Conservation (phyloP, 1,284 basidiomycete species). For the Prillingera fragicola region DNA sequence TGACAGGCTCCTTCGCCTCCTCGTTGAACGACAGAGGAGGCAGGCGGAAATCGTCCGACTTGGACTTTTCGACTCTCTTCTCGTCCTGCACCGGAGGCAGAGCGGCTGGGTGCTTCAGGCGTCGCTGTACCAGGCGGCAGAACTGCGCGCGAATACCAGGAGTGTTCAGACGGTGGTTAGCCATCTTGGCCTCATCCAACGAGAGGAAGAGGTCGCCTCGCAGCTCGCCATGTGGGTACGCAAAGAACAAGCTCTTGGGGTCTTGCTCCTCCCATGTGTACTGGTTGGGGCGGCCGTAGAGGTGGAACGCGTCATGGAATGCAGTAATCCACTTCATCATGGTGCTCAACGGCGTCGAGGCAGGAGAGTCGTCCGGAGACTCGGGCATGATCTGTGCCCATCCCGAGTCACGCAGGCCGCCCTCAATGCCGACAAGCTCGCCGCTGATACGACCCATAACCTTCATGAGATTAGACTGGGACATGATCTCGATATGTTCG, state of each 20-base stretch:
- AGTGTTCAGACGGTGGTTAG: constrained; percentile 69
- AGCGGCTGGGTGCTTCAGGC: constrained; percentile 54
- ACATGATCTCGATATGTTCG: constrained; percentile 86
- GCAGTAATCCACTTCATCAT: constrained; percentile 93
- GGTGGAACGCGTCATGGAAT: constrained; percentile 75
- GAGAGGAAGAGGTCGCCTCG: constrained; percentile 72
- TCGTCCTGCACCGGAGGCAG: constrained; percentile 10
- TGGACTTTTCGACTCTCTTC: constrained; percentile 7
- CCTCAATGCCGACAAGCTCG: constrained; percentile 58
- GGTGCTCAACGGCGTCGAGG: constrained; percentile 54
- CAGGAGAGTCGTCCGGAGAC: constrained; percentile 47
- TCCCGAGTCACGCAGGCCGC: constrained; percentile 57
- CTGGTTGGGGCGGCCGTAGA: constrained; percentile 72
- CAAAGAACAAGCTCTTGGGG: constrained; percentile 49
- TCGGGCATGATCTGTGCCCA: constrained; percentile 88
- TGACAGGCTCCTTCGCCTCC: not conserved
- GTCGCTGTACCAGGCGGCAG: constrained; percentile 59
- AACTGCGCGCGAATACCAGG: constrained; percentile 60
- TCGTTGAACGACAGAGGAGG: constrained; percentile 37
- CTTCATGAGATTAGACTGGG: constrained; percentile 79
- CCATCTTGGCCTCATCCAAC: constrained; percentile 68
- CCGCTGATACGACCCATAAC: constrained; percentile 73
- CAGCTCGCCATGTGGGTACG: constrained; percentile 39
- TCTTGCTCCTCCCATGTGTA: constrained; percentile 86
- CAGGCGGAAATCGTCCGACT: constrained; percentile 23